These are phyloP conservation scores for Claviceps pazoutovae DNA, from an alignment of 2,329 filamentous ascomycete genomes.

Conservation along the genomic window DNA sequence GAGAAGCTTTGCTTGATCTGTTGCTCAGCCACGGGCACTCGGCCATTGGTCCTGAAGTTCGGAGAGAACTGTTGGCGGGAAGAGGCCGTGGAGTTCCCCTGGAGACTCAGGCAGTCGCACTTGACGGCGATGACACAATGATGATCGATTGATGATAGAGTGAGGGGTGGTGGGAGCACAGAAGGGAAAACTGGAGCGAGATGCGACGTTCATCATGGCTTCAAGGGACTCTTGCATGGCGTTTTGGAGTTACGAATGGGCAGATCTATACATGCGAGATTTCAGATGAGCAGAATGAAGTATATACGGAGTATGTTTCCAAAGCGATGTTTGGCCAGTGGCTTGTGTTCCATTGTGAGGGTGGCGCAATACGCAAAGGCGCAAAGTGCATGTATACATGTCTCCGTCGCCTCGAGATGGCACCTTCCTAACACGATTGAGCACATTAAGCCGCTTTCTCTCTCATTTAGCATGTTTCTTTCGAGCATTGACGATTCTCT, in stretches of 20 bases:
- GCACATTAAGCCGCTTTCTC: not conserved
- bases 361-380: not conserved
- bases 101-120: conserved; percentile 39
- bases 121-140: conserved; percentile 87
- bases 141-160: conserved; percentile 39
- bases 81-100: conserved; percentile 63
- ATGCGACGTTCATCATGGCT: conserved; percentile 3
- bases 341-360: not conserved
- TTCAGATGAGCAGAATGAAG: not conserved
- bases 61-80: conserved; percentile 77
- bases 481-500: not conserved
- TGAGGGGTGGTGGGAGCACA: not conserved
- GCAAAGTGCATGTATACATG: not conserved
- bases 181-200: not conserved
- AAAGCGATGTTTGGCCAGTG: not conserved
- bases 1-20: conserved; percentile 80
- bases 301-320: not conserved
- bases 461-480: not conserved
- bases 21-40: conserved; percentile 74
- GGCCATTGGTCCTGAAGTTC: conserved; percentile 79
- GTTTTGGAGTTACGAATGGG: conserved; percentile 8
- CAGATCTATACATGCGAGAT: conserved; percentile 1
- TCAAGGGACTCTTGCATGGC: conserved; percentile 9
- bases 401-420: not conserved
- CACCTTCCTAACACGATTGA: not conserved